Conservation (phyloP, 148 eudicot genomes). For the Limonium bicolor region DNA sequence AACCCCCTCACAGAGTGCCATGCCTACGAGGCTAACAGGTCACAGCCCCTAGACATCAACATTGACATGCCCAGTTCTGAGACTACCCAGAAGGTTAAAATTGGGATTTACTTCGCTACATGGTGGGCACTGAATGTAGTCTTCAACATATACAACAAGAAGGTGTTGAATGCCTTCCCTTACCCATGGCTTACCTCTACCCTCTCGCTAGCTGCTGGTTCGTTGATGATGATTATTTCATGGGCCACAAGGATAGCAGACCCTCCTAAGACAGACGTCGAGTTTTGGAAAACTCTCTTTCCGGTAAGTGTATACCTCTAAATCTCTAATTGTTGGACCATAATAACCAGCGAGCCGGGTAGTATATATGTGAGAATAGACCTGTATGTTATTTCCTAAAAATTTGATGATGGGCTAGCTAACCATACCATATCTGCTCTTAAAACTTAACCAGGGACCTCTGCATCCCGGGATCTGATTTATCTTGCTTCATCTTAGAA, state of each 20-base stretch:
- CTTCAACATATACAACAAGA: constrained; percentile 35
- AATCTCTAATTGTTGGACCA: too few species aligned
- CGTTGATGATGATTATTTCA: constrained; percentile 27
- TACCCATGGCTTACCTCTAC: constrained; percentile 49
- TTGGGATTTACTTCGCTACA: constrained; percentile 27
- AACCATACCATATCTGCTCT: too few species aligned
- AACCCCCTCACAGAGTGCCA: constrained; percentile 4
- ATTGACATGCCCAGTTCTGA: constrained; percentile 4
- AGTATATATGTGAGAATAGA: too few species aligned
- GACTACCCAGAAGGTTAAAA: constrained; percentile 24
- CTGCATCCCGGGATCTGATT: too few species aligned
- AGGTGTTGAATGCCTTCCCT: constrained; percentile 39
- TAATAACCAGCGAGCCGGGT: too few species aligned
- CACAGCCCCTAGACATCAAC: constrained; percentile 3
- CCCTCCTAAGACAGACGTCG: constrained; percentile 27
- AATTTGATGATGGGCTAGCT: too few species aligned
- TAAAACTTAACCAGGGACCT: too few species aligned
- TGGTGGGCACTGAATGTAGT: constrained; percentile 43
- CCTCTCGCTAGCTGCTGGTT: constrained; percentile 32
- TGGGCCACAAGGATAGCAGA: constrained; percentile 34
- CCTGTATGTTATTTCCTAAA: too few species aligned
- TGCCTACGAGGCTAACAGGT: constrained; percentile 7
- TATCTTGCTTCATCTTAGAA: too few species aligned
- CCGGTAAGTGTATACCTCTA: too few species aligned
- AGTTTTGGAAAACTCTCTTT: constrained; percentile 34